Conservation (phyloP, 306 rosid species). For the Quercus rubra region DNA sequence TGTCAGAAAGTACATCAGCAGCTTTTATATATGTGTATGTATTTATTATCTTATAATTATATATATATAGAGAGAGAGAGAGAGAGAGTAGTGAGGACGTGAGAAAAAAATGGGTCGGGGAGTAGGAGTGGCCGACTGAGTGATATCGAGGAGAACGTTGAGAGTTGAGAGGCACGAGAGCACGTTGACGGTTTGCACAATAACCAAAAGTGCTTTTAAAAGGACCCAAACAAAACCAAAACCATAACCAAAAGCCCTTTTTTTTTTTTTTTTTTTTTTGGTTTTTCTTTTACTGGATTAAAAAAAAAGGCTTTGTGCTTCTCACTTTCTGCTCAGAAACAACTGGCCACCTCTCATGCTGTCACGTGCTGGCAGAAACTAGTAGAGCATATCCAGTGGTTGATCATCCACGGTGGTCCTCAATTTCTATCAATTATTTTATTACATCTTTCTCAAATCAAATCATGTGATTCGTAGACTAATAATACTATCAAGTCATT, state of each 20-base stretch:
- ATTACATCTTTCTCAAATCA: no score
- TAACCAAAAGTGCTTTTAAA: constrained; percentile 15
- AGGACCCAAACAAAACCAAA: background rate
- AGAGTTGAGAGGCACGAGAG: constrained; percentile 26
- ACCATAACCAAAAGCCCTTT: constrained; percentile 24
- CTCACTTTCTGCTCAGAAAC: constrained; percentile 5
- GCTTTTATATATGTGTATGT: constrained; percentile 11
- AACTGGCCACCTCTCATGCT: constrained; percentile 34
- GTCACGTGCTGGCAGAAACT: constrained; percentile 62
- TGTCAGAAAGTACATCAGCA: constrained; percentile 37
- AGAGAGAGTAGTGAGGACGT: background rate
- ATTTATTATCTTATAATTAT: background rate
- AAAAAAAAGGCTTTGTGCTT: background rate
- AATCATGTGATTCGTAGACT: no score
- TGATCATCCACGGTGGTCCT: constrained; percentile 38
- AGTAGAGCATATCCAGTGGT: constrained; percentile 30
- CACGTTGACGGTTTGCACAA: constrained; percentile 30
- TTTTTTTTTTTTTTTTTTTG: constrained; percentile 8
- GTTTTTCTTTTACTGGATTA: background rate
- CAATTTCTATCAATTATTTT: background rate
- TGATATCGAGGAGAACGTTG: constrained; percentile 21
- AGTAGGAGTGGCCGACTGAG: background rate
- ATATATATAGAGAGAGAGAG: no score
- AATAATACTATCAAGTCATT: no score
- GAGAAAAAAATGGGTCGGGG: no score